These are phyloP conservation scores for Azolla pinnata DNA, from an alignment of 75 land plant genomes.

Conservation along the genomic window DNA sequence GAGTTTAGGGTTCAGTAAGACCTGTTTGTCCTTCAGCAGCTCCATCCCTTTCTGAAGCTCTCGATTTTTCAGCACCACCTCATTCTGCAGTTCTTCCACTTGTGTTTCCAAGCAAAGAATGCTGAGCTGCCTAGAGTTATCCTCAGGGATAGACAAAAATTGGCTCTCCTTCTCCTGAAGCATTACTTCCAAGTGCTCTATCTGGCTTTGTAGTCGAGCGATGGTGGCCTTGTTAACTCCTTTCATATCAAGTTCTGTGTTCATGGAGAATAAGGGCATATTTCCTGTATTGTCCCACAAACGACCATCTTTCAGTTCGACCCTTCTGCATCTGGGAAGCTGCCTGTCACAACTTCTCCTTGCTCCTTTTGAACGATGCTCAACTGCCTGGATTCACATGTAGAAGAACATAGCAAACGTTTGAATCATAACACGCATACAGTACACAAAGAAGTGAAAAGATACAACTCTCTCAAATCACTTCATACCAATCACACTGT, in stretches of 20 bases:
- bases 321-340: not conserved
- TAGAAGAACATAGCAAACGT: too few species aligned
- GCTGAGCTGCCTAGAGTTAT: constrained; percentile 18
- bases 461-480: too few species aligned
- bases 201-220: constrained; percentile 32
- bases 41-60: too few species aligned
- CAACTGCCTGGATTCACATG: constrained; percentile 4
- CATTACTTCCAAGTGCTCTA: constrained; percentile 47
- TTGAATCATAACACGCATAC: too few species aligned
- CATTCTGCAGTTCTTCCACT: too few species aligned
- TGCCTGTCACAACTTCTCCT: not conserved
- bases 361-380: not conserved
- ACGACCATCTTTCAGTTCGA: constrained; percentile 17
- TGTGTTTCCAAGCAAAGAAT: too few species aligned
- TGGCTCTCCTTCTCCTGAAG: constrained; percentile 50
- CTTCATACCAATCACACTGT: too few species aligned
- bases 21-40: too few species aligned
- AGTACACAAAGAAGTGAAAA: too few species aligned
- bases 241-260: constrained; percentile 8
- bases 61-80: too few species aligned
- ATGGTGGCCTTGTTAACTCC: constrained; percentile 16
- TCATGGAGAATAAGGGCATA: constrained; percentile 21
- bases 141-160: constrained; percentile 32
- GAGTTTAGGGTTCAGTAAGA: too few species aligned
- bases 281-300: constrained; percentile 25